phyloP scores from a whole-genome alignment of 1,139 yeast genomes.

The Yamadazyma diospyri region DNA sequence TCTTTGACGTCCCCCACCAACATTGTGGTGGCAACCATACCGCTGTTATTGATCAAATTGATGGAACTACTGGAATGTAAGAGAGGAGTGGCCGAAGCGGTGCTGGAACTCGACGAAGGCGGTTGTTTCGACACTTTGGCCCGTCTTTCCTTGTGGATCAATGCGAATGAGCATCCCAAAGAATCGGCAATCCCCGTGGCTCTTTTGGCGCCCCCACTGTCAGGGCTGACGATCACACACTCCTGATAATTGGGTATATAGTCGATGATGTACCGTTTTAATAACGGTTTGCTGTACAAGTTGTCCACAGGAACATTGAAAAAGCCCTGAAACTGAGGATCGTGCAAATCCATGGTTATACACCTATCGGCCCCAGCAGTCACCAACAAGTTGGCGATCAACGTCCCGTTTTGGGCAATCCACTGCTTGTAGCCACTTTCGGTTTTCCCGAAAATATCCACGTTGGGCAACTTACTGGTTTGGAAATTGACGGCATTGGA shows the following conservation, averaged over 20 bases:
- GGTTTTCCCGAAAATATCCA: slow-evolving; percentile 39
- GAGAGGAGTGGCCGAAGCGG: slow-evolving; percentile 8
- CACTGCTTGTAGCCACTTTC: slow-evolving; percentile 82
- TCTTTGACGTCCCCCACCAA: slow-evolving; percentile 89
- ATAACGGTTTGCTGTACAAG: slow-evolving; percentile 76
- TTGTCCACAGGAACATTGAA: slow-evolving; percentile 93
- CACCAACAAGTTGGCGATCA: slow-evolving; percentile 82
- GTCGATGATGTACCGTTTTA: slow-evolving; percentile 75
- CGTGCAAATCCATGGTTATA: slow-evolving; percentile 97
- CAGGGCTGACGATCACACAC: slow-evolving; percentile 89
- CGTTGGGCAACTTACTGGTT: slow-evolving; percentile 20
- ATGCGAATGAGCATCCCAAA: slow-evolving; percentile 83
- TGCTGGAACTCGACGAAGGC: slow-evolving; percentile 17
- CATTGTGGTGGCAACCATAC: slow-evolving; percentile 69
- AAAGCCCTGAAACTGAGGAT: slow-evolving; percentile 91
- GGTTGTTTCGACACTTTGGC: slow-evolving; percentile 39
- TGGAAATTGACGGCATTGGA: slow-evolving; percentile 23
- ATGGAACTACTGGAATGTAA: slow-evolving; percentile 9
- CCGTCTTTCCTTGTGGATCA: slow-evolving; percentile 92
- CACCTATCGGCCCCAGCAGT: slow-evolving; percentile 97
- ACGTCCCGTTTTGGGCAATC: slow-evolving; percentile 94
- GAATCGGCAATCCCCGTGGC: slow-evolving; percentile 94
- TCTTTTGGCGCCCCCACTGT: slow-evolving; percentile 96
- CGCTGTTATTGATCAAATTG: slow-evolving; percentile 11
- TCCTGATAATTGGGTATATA: slow-evolving; percentile 71